Base-by-base conservation (phyloP, 2,329 filamentous ascomycete species). In the Hymenoscyphus infarciens region DNA sequence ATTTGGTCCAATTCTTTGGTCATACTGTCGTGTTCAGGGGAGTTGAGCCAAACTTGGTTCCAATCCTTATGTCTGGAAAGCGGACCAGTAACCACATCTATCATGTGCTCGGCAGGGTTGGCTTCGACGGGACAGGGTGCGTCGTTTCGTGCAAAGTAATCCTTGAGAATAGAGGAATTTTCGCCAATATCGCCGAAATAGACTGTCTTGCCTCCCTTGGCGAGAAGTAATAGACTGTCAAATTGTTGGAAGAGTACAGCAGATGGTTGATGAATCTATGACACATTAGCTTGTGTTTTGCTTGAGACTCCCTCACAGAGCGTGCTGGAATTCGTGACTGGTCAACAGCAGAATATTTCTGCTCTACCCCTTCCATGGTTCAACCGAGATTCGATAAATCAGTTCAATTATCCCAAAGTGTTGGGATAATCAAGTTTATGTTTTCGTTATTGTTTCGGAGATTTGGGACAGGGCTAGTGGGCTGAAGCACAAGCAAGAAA, bases 151-250 rank as follows among this genome's bases (percentile, higher is more conserved):
- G 75, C 83, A 63, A 93, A 92, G 73, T 89, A 89, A 49, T 79
- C 76, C 1, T 85, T 79, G 57, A 90, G 74, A 0, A 77, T 84
- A 2, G 76, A 75, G 0, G 85, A 87, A 66, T 86, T 81, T 0
- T 81, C 69, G 0, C 87, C 87, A 49, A 90, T 85, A 1, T 88
- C 79, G 7, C 87, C 87, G 73, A 89, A 89, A 70, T 90, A 90
- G 0, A 89, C 85, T 0, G 86, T 89, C 71, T 81, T 84, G 0
- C 87, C 87, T 42, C 87, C 87, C 61, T 78, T 81, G 8, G 85
- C 85, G 2, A 90, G 79, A 74, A 90, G 86, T 0, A 89, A 76
- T 1, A 89, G 76, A 1, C 82, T 81, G 64, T 89, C 87, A 60
- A 89, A 83, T 53, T 79, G 75, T 63, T 81, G 77, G 69, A 85